Evolutionary conservation across 257 asterid species (phyloP).

Genomic region (Ehretia macrophylla): DNA sequence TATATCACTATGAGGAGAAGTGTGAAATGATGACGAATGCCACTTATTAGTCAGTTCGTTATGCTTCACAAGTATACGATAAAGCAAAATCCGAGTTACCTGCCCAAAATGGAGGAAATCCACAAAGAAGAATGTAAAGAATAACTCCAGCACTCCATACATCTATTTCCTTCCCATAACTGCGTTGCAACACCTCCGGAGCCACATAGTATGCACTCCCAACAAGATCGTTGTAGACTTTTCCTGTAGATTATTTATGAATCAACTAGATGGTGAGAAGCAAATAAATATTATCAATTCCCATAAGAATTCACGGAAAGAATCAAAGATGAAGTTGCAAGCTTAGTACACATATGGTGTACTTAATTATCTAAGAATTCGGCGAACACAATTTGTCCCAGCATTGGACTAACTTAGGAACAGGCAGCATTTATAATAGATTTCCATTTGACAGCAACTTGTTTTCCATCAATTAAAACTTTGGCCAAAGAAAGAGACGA

Average conservation of each 20-base stretch:
- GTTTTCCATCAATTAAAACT: neutral
- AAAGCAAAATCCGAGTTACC: conserved; percentile 26
- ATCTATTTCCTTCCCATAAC: conserved; percentile 61
- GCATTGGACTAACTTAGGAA: no score
- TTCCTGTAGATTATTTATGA: conserved; percentile 29
- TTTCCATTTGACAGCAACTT: neutral
- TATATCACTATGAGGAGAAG: no score
- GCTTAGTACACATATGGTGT: no score
- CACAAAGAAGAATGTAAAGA: conserved; percentile 57
- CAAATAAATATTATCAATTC: no score
- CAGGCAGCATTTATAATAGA: neutral
- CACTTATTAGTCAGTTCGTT: neutral
- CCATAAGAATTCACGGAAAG: no score
- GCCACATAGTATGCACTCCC: conserved; percentile 77
- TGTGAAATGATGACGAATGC: neutral
- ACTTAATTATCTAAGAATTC: no score
- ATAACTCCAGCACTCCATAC: conserved; percentile 82
- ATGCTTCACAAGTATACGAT: neutral
- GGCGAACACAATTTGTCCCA: no score
- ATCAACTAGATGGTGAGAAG: no score
- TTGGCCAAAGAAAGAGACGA: neutral
- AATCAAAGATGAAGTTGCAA: no score
- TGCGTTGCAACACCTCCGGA: conserved; percentile 53
- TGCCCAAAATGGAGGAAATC: conserved; percentile 74
- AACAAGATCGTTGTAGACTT: conserved; percentile 44